These are phyloP conservation scores for Baorangia bicolor DNA, from an alignment of 768 basidiomycete species.

Conservation along the genomic window DNA sequence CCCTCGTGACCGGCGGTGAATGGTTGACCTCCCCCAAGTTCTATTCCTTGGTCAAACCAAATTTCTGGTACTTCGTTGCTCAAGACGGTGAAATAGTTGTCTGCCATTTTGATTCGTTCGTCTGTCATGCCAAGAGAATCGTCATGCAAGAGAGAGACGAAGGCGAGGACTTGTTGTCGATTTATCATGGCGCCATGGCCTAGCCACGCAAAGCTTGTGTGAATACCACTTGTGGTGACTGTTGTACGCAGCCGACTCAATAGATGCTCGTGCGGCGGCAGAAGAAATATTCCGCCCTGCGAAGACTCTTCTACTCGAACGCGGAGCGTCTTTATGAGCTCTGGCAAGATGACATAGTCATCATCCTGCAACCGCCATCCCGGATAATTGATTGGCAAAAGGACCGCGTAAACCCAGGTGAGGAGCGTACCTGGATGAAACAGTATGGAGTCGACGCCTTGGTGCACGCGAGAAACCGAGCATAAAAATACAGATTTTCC, in stretches of 20 bases:
- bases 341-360: conserved; percentile 60
- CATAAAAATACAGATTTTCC: conserved; percentile 58
- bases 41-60: conserved; percentile 65
- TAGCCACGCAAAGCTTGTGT: conserved; percentile 65
- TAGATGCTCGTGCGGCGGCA: conserved; percentile 62
- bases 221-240: conserved; percentile 36
- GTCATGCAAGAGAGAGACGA: conserved; percentile 45
- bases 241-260: conserved; percentile 50
- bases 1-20: conserved; percentile 64
- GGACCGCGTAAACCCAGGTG: neutral
- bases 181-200: conserved; percentile 60
- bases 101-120: conserved; percentile 62
- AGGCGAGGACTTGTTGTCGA: conserved; percentile 42
- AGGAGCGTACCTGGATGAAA: conserved; percentile 54
- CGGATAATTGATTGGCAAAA: conserved; percentile 1
- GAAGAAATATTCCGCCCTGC: conserved; percentile 45
- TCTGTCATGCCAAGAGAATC: conserved; percentile 41
- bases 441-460: conserved; percentile 51
- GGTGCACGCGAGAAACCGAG: conserved; percentile 58
- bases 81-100: conserved; percentile 66
- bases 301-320: conserved; percentile 33
- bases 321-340: conserved; percentile 53
- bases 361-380: conserved; percentile 50
- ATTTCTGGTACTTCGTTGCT: conserved; percentile 54
- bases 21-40: conserved; percentile 56